These are phyloP conservation scores for Saussurea involucrata DNA, from an alignment of 129 eudicot species.

Conservation along the genomic window DNA sequence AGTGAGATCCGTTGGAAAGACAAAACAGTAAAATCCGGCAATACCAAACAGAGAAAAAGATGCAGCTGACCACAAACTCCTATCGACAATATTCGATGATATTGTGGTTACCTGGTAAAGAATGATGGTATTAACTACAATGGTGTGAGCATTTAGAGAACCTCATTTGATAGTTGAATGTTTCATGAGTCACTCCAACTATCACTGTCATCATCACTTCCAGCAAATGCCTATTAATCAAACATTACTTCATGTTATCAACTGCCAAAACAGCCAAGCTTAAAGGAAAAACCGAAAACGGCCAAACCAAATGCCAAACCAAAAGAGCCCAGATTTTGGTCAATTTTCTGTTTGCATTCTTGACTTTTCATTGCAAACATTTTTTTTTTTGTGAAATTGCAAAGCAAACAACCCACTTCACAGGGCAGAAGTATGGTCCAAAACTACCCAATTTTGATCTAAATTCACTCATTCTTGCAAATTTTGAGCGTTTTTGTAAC, in stretches of 20 bases:
- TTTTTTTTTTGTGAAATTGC: not conserved
- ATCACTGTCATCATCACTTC: constrained; percentile 83
- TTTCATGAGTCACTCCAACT: constrained; percentile 77
- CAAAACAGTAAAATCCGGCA: constrained; percentile 9
- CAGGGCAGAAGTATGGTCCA: not conserved
- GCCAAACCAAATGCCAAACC: not conserved
- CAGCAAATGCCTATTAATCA: constrained; percentile 69
- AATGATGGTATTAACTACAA: constrained; percentile 20
- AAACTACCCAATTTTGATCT: not conserved
- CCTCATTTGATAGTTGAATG: not conserved
- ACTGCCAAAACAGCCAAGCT: not conserved
- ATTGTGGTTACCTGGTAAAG: constrained; percentile 18
- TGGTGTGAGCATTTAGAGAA: not conserved
- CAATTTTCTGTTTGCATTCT: not conserved
- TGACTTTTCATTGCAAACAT: not conserved
- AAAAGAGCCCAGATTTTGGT: not conserved
- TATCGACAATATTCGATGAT: constrained; percentile 17
- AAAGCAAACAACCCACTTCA: not conserved
- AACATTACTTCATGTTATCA: not conserved
- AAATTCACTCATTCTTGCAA: not conserved
- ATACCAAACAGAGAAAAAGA: constrained; percentile 7
- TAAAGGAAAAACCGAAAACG: not conserved
- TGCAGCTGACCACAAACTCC: constrained; percentile 23
- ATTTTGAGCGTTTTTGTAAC: not conserved
- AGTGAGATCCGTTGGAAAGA: not conserved